These are phyloP conservation scores for Westerdykella sp. DNA, from an alignment of 2,329 filamentous ascomycete species.

Conservation along the genomic window DNA sequence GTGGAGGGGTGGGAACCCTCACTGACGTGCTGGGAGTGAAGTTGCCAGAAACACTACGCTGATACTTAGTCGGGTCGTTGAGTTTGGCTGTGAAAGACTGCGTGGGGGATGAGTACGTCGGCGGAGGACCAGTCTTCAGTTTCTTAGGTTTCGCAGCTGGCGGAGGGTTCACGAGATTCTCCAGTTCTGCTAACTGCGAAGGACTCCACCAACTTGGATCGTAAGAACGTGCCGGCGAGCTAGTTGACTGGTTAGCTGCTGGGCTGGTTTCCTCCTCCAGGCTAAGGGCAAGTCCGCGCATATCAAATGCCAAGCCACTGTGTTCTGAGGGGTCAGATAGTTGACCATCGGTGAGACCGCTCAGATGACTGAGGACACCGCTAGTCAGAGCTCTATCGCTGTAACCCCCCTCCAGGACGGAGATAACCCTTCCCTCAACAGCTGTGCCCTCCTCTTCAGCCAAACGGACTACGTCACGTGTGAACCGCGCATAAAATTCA, in stretches of 20 bases:
- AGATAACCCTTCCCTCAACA: slow-evolving; percentile 80
- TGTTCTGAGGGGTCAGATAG: slow-evolving; percentile 25
- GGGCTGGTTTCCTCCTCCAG: slow-evolving; percentile 16
- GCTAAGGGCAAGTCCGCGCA: slow-evolving; percentile 47
- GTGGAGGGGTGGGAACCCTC: slow-evolving; percentile 56
- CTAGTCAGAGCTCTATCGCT: slow-evolving; percentile 85
- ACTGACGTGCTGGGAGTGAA: slow-evolving; percentile 31
- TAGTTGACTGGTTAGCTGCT: slow-evolving; percentile 11
- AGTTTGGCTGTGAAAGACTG: slow-evolving; percentile 81
- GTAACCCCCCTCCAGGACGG: slow-evolving; percentile 92
- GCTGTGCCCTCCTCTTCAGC: slow-evolving; percentile 71
- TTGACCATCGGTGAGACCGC: slow-evolving; percentile 64
- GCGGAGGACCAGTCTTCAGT: slow-evolving; percentile 51
- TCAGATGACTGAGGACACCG: slow-evolving; percentile 83
- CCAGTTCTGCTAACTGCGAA: slow-evolving; percentile 26
- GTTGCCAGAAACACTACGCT: slow-evolving; percentile 55
- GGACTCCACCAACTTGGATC: slow-evolving; percentile 43
- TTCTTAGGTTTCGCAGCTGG: slow-evolving; percentile 50
- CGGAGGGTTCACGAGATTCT: slow-evolving; percentile 29
- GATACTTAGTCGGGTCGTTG: slow-evolving; percentile 59
- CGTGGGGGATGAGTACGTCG: slow-evolving; percentile 81
- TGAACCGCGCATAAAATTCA: slow-evolving; percentile 89
- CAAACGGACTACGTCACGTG: slow-evolving; percentile 74
- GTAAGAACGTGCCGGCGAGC: slow-evolving; percentile 22
- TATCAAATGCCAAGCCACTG: slow-evolving; percentile 52